Conservation (phyloP, 2,329 filamentous ascomycete genomes). For the Ceratocystis colombiana region DNA sequence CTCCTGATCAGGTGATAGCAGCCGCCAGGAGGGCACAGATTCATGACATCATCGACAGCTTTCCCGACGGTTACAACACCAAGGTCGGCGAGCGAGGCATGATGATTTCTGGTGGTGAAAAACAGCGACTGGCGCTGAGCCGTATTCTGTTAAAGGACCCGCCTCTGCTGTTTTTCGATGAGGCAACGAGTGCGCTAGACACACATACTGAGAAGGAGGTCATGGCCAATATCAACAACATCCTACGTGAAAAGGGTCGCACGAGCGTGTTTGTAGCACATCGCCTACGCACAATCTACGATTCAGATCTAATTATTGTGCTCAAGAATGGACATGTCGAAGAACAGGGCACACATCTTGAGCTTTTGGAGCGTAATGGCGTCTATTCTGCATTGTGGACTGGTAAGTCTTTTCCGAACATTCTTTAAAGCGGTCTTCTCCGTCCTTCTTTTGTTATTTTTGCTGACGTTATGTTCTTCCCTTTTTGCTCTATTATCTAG, state of each 20-base stretch:
- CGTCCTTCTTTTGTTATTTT: not conserved
- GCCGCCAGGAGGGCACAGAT: slow-evolving; percentile 77
- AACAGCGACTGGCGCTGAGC: slow-evolving; percentile 78
- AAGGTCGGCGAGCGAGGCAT: slow-evolving; percentile 88
- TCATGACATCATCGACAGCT: slow-evolving; percentile 66
- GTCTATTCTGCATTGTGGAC: slow-evolving; percentile 88
- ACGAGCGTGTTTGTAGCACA: slow-evolving; percentile 96
- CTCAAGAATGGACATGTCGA: slow-evolving; percentile 74
- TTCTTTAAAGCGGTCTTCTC: not conserved
- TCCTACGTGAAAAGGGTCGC: slow-evolving; percentile 73
- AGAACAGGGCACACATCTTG: slow-evolving; percentile 77
- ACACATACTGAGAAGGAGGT: slow-evolving; percentile 88
- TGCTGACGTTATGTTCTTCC: slow-evolving; percentile 22
- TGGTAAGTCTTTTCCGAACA: slow-evolving; percentile 43
- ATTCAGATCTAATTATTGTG: slow-evolving; percentile 87
- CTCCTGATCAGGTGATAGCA: slow-evolving; percentile 59
- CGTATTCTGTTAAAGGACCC: slow-evolving; percentile 80
- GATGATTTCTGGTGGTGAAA: slow-evolving; percentile 95
- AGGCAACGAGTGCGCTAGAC: slow-evolving; percentile 84
- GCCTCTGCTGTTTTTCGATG: slow-evolving; percentile 84
- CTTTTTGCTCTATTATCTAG: slow-evolving; percentile 32
- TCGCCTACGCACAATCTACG: slow-evolving; percentile 82
- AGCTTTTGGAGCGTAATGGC: slow-evolving; percentile 67
- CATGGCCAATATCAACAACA: slow-evolving; percentile 84
- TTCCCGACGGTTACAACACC: slow-evolving; percentile 82